Percentiles rank a stretch among this genome's conserved stretches.
Conservation (phyloP, 345 rosid species). For the Euphorbia peplus region DNA sequence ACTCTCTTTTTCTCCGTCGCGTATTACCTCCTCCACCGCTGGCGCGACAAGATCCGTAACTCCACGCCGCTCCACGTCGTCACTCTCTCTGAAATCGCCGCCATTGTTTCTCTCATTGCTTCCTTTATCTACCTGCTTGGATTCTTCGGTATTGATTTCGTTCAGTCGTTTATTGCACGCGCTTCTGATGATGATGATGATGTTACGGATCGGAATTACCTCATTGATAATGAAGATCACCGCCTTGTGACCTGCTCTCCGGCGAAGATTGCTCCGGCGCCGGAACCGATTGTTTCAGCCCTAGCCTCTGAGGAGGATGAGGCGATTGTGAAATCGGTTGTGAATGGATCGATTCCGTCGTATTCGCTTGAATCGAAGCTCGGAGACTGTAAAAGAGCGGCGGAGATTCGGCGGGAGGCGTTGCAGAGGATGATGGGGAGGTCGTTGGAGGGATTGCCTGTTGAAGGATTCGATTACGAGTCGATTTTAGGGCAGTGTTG, state of each 20-base stretch:
- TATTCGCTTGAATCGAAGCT: constrained; percentile 70
- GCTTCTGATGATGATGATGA: constrained; percentile 57
- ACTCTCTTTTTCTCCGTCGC: constrained; percentile 88
- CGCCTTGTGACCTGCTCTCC: constrained; percentile 48
- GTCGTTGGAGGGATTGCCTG: constrained; percentile 67
- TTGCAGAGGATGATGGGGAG: constrained; percentile 72
- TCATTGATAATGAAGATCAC: constrained; percentile 34
- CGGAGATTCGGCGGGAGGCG: constrained; percentile 66
- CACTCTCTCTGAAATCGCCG: constrained; percentile 65
- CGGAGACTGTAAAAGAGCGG: constrained; percentile 80
- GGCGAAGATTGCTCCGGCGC: background rate
- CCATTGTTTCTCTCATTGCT: constrained; percentile 66
- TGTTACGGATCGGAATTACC: constrained; percentile 33
- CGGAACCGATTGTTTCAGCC: constrained; percentile 33
- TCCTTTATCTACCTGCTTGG: constrained; percentile 81
- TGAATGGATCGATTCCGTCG: constrained; percentile 55
- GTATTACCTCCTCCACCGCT: constrained; percentile 75
- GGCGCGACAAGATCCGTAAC: constrained; percentile 94
- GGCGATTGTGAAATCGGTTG: constrained; percentile 54
- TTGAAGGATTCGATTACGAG: constrained; percentile 79
- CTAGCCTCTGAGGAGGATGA: constrained; percentile 61
- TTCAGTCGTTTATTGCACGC: constrained; percentile 70
- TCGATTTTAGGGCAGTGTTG: constrained; percentile 93
- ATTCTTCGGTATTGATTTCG: constrained; percentile 85
- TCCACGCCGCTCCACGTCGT: constrained; percentile 84